phyloP scores from a whole-genome alignment of 768 basidiomycete genomes.

The Mycena rebaudengoi region DNA sequence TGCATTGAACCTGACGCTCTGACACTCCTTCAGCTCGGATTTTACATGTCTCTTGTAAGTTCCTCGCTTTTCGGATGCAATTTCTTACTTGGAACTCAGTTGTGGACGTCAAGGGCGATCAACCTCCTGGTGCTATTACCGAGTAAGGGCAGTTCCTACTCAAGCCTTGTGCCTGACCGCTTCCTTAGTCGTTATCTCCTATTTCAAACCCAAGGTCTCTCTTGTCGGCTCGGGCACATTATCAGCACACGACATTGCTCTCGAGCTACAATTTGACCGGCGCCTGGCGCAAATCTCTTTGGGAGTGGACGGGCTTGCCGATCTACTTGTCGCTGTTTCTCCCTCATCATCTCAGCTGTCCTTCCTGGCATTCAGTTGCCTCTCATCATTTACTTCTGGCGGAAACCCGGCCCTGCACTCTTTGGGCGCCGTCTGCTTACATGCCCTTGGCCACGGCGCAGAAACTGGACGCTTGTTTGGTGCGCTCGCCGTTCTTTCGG shows the following conservation, averaged over 20 bases:
- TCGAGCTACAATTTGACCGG: constrained; percentile 75
- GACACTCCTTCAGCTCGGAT: constrained; percentile 59
- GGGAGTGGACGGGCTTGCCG: constrained; percentile 71
- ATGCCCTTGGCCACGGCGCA: constrained; percentile 53
- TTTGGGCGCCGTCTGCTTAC: constrained; percentile 75
- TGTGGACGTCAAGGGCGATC: constrained; percentile 70
- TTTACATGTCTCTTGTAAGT: constrained; percentile 69
- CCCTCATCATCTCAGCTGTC: constrained; percentile 57
- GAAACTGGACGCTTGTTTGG: constrained; percentile 74
- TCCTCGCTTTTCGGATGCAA: too few relatives aligned
- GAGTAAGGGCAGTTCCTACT: constrained; percentile 51
- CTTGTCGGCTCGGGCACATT: constrained; percentile 36
- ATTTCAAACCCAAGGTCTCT: constrained; percentile 62
- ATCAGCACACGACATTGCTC: constrained; percentile 56
- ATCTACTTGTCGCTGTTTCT: constrained; percentile 64
- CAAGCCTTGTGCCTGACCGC: constrained; percentile 1
- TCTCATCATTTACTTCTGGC: constrained; percentile 74
- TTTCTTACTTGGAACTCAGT: constrained; percentile 13
- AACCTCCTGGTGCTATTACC: constrained; percentile 76
- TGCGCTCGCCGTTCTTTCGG: constrained; percentile 73
- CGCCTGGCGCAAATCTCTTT: constrained; percentile 71
- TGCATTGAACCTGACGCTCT: background rate
- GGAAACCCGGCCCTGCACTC: constrained; percentile 71
- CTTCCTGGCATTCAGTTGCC: constrained; percentile 67
- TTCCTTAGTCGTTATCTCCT: constrained; percentile 61